Percentiles rank a stretch among this genome's conserved stretches.
These are phyloP conservation scores for Vitellaria paradoxa DNA, from an alignment of 179 eudicot species.

Conservation along the genomic window DNA sequence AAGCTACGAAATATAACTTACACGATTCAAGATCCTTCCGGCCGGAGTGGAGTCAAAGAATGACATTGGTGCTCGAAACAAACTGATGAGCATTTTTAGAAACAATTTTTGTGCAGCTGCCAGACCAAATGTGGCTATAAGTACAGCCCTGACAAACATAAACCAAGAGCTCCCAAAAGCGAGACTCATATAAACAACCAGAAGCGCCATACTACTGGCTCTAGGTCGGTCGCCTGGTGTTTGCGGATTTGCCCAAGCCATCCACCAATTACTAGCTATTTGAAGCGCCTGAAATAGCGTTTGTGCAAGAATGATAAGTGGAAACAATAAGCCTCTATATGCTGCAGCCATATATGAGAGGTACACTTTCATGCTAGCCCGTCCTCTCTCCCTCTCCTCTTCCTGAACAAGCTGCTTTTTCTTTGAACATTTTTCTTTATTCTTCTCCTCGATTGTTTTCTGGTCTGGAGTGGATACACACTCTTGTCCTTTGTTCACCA, in stretches of 20 bases:
- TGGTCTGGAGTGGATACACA: slow-evolving; percentile 51
- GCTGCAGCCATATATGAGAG: slow-evolving; percentile 95
- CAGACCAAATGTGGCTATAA: slow-evolving; percentile 93
- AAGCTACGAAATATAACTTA: slow-evolving; percentile 33
- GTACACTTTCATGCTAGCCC: slow-evolving; percentile 92
- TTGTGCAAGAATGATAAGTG: slow-evolving; percentile 84
- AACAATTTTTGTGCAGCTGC: slow-evolving; percentile 93
- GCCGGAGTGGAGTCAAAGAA: slow-evolving; percentile 99
- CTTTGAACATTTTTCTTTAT: slow-evolving; percentile 86
- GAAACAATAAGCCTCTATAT: slow-evolving; percentile 83
- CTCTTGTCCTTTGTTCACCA: slow-evolving; percentile 58
- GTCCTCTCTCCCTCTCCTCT: slow-evolving; percentile 94
- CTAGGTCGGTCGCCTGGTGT: slow-evolving; percentile 73
- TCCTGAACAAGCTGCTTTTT: slow-evolving; percentile 97
- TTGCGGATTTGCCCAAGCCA: slow-evolving; percentile 99
- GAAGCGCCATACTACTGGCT: slow-evolving; percentile 75
- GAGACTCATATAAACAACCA: slow-evolving; percentile 92
- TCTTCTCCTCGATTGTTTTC: slow-evolving; percentile 91
- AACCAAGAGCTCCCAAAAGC: slow-evolving; percentile 98
- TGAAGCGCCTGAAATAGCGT: slow-evolving; percentile 86
- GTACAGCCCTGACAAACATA: slow-evolving; percentile 88
- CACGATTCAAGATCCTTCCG: slow-evolving; percentile 93
- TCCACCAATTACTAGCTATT: slow-evolving; percentile 99
- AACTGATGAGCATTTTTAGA: slow-evolving; percentile 68
- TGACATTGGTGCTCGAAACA: slow-evolving; percentile 97